Conservation (phyloP, 345 rosid genomes). For the Lenwebbia sp. region DNA sequence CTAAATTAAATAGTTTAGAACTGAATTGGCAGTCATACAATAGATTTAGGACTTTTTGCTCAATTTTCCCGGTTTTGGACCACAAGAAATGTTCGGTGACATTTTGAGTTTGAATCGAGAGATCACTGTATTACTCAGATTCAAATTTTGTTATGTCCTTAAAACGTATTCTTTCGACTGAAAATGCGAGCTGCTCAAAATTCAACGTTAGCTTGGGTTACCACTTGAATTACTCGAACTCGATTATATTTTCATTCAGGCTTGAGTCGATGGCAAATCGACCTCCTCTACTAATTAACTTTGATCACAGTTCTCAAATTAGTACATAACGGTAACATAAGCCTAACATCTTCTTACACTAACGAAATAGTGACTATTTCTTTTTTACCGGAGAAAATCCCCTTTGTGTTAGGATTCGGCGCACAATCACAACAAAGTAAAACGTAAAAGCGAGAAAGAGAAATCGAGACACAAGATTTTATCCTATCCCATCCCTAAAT, state of each 20-base stretch:
- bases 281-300: neutral
- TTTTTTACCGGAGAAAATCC: neutral
- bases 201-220: neutral
- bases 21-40: rapidly evolving
- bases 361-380: neutral
- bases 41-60: neutral
- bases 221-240: neutral
- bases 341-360: neutral
- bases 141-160: neutral
- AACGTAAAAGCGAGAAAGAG: no score
- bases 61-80: neutral
- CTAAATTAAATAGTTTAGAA: neutral
- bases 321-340: neutral
- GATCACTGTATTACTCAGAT: neutral
- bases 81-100: neutral
- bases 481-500: no score
- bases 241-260: no score
- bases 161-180: neutral
- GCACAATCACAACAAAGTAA: no score
- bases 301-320: neutral
- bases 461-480: no score
- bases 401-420: no score
- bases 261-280: neutral
- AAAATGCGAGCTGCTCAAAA: neutral
- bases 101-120: neutral